Conservation (phyloP, 1,139 yeast genomes). For the Arxiozyma slooffiae region DNA sequence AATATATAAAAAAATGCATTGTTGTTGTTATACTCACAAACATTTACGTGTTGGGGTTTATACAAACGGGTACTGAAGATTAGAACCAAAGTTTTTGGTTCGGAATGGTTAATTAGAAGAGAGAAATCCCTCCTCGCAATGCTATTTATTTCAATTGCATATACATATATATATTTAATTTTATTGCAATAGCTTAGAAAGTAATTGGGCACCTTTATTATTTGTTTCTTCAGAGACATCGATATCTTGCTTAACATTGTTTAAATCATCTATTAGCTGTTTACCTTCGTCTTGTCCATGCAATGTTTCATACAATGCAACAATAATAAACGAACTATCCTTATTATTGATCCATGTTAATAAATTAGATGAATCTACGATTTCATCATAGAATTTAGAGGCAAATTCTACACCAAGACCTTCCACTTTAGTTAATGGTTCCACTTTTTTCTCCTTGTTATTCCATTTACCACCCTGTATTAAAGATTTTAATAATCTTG, state of each 20-base stretch:
- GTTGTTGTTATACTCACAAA: neutral
- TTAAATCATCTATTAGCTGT: constrained; percentile 44
- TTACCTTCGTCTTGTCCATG: constrained; percentile 33
- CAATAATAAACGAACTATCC: constrained; percentile 71
- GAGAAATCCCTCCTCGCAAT: neutral
- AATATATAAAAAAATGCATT: too few species aligned
- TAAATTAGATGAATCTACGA: constrained; percentile 40
- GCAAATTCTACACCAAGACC: constrained; percentile 62
- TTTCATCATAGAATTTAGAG: constrained; percentile 41
- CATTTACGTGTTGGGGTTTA: neutral
- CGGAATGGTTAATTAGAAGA: neutral
- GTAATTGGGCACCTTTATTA: constrained; percentile 74
- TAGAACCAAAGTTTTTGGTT: neutral
- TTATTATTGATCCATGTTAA: constrained; percentile 65
- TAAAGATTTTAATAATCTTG: constrained; percentile 67
- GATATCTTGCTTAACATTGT: constrained; percentile 40
- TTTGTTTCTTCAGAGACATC: constrained; percentile 37
- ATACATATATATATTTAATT: neutral
- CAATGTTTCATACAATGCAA: constrained; percentile 53
- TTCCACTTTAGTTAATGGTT: constrained; percentile 37
- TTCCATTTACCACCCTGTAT: constrained; percentile 81
- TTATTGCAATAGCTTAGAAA: constrained; percentile 35
- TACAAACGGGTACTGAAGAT: neutral
- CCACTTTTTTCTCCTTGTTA: constrained; percentile 45
- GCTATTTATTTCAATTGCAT: too few species aligned